phyloP scores from a whole-genome alignment of 768 basidiomycete genomes.

The Xerocomellus intermedius region DNA sequence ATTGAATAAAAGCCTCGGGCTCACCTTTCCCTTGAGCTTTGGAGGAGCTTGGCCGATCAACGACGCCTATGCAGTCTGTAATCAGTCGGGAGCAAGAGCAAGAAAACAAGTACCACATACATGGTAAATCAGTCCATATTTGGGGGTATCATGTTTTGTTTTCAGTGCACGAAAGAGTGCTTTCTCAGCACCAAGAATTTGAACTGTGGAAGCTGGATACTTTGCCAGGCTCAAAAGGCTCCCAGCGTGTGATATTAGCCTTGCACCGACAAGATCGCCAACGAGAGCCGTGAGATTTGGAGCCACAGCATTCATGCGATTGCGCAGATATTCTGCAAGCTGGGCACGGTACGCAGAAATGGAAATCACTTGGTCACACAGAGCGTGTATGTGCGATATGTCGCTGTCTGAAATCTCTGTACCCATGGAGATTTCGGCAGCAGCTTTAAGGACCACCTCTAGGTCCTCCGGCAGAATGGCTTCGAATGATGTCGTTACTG shows the following conservation, averaged over 20 bases:
- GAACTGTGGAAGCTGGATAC: slow-evolving; percentile 76
- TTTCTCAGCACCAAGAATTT: slow-evolving; percentile 77
- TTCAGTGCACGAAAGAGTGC: slow-evolving; percentile 74
- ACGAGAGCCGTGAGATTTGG: slow-evolving; percentile 91
- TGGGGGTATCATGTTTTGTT: slow-evolving; percentile 93
- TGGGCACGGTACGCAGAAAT: slow-evolving; percentile 94
- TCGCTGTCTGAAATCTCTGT: slow-evolving; percentile 98
- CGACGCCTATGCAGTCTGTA: slow-evolving; percentile 59
- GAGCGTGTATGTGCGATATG: slow-evolving; percentile 92
- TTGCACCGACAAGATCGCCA: slow-evolving; percentile 73
- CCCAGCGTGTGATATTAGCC: slow-evolving; percentile 73
- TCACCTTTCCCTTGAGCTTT: slow-evolving; percentile 94
- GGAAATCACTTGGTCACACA: slow-evolving; percentile 98
- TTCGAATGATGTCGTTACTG: slow-evolving; percentile 80
- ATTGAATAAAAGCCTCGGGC: slow-evolving; percentile 7
- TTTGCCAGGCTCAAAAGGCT: slow-evolving; percentile 69
- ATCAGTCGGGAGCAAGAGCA: slow-evolving; percentile 1
- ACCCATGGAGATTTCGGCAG: slow-evolving; percentile 98
- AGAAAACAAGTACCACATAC: slow-evolving; percentile 41
- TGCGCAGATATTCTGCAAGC: slow-evolving; percentile 93
- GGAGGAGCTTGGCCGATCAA: slow-evolving; percentile 96
- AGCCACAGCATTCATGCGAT: slow-evolving; percentile 97
- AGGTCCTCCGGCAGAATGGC: slow-evolving; percentile 95
- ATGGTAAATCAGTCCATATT: slow-evolving; percentile 99
- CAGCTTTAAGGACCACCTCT: slow-evolving; percentile 90